phyloP scores from a whole-genome alignment of 805 yeast genomes.

The Candida odintsovae region DNA sequence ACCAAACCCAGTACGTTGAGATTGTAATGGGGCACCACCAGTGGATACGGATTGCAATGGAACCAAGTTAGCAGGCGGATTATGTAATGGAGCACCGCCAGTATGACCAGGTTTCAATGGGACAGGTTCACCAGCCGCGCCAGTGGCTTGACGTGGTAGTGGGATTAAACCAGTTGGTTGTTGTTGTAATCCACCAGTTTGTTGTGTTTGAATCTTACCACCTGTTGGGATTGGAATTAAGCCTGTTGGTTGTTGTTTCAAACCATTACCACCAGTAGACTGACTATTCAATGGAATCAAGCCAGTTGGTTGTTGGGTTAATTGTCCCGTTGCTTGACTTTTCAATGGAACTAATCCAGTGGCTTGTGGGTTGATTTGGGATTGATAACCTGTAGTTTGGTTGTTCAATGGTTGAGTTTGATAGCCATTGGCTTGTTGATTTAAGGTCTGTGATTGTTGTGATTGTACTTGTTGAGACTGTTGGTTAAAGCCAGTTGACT shows the following conservation, averaged over 20 bases:
- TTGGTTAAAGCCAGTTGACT: constrained; percentile 12
- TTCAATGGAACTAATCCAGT: constrained; percentile 29
- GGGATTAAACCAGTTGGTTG: constrained; percentile 32
- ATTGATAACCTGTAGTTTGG: constrained; percentile 11
- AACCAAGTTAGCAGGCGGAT: constrained; percentile 22
- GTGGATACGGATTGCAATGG: constrained; percentile 31
- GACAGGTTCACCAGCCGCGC: constrained; percentile 28
- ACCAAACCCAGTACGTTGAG: constrained; percentile 56
- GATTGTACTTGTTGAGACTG: constrained; percentile 16
- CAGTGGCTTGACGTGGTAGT: constrained; percentile 19
- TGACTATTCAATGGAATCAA: background rate
- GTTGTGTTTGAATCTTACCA: background rate
- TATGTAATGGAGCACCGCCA: constrained; percentile 9
- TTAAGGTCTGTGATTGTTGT: constrained; percentile 30
- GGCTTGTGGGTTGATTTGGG: constrained; percentile 27
- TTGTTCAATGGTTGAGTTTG: constrained; percentile 19
- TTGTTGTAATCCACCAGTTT: constrained; percentile 22
- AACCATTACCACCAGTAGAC: constrained; percentile 5
- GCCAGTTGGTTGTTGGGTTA: constrained; percentile 30
- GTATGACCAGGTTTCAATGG: constrained; percentile 16
- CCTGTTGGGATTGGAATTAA: constrained; percentile 17
- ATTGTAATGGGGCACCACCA: constrained; percentile 27
- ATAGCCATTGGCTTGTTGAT: constrained; percentile 8
- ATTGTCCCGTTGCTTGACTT: constrained; percentile 13
- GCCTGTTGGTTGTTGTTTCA: constrained; percentile 64